phyloP scores from a whole-genome alignment of 2,329 filamentous ascomycete genomes.

The Tolypocladium paradoxum region DNA sequence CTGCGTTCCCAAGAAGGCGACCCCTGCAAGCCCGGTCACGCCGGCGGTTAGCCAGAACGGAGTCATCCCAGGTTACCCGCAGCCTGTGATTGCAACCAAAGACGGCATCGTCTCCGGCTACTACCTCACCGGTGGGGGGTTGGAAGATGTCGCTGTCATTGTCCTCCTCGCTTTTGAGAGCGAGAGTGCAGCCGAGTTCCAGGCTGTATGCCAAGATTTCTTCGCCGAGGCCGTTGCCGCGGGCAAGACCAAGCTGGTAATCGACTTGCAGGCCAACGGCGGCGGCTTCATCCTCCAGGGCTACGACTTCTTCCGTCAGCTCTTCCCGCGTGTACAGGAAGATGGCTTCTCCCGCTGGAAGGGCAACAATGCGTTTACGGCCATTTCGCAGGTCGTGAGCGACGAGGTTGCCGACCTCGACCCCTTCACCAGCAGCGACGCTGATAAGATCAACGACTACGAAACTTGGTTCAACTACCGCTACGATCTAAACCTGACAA shows the following conservation, averaged over 20 bases:
- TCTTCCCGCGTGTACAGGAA: conserved; percentile 29
- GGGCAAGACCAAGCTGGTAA: conserved; percentile 48
- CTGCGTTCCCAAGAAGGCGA: conserved; percentile 12
- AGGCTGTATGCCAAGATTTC: conserved; percentile 21
- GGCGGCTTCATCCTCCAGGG: conserved; percentile 50
- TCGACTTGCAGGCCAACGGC: conserved; percentile 34
- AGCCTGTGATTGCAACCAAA: conserved; percentile 15
- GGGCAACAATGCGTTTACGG: conserved; percentile 28
- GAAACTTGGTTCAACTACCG: conserved; percentile 40
- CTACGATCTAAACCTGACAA: conserved; percentile 36
- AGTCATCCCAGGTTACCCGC: conserved; percentile 15
- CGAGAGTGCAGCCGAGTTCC: conserved; percentile 20
- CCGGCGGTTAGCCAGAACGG: not conserved
- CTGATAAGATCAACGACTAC: conserved; percentile 26
- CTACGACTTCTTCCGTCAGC: conserved; percentile 49
- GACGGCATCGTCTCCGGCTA: conserved; percentile 17
- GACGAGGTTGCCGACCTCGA: conserved; percentile 32
- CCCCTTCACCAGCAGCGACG: conserved; percentile 31
- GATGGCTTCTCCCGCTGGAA: conserved; percentile 30
- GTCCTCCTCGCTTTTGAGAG: conserved; percentile 13
- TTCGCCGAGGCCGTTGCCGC: conserved; percentile 25
- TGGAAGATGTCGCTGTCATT: conserved; percentile 22
- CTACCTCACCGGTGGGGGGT: conserved; percentile 22
- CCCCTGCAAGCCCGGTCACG: not conserved
- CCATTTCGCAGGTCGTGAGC: conserved; percentile 31